These are phyloP conservation scores for Trypanosoma rangeli DNA, from an alignment of 208 protist genomes.

Conservation along the genomic window DNA sequence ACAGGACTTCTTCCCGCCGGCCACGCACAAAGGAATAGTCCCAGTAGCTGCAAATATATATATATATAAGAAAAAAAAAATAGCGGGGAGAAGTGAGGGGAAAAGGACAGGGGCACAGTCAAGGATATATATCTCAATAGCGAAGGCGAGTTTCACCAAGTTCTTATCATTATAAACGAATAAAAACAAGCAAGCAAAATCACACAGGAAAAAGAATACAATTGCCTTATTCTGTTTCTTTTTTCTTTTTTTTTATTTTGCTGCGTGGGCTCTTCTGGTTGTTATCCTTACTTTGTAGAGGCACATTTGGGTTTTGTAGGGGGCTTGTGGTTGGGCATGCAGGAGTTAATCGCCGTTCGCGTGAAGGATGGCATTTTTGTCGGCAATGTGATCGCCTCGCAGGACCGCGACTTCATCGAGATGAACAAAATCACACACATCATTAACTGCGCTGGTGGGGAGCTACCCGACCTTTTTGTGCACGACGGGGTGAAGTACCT, in stretches of 20 bases:
- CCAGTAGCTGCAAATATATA: conserved; percentile 17
- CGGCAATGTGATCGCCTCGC: conserved; percentile 79
- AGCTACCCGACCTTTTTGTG: conserved; percentile 79
- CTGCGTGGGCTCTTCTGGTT: not conserved
- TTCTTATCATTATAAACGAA: conserved; percentile 10
- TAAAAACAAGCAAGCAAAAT: not conserved
- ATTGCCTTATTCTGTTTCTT: not conserved
- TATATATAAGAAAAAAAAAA: conserved; percentile 11
- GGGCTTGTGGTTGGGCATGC: conserved; percentile 27
- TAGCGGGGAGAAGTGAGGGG: too few species aligned
- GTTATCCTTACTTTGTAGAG: not conserved
- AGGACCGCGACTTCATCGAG: conserved; percentile 86
- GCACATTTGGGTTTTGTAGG: not conserved
- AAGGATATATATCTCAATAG: conserved; percentile 9
- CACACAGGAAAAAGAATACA: conserved; percentile 7
- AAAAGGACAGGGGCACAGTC: not conserved
- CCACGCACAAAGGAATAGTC: conserved; percentile 11
- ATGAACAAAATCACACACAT: conserved; percentile 94
- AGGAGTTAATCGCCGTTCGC: conserved; percentile 83
- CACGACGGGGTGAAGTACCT: conserved; percentile 86
- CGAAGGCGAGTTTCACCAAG: not conserved
- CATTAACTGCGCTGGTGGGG: conserved; percentile 89
- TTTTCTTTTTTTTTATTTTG: not conserved
- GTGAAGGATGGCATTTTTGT: conserved; percentile 94
- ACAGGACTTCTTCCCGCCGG: not conserved